phyloP scores from a whole-genome alignment of 805 yeast genomes.

The Candida ovalis region DNA sequence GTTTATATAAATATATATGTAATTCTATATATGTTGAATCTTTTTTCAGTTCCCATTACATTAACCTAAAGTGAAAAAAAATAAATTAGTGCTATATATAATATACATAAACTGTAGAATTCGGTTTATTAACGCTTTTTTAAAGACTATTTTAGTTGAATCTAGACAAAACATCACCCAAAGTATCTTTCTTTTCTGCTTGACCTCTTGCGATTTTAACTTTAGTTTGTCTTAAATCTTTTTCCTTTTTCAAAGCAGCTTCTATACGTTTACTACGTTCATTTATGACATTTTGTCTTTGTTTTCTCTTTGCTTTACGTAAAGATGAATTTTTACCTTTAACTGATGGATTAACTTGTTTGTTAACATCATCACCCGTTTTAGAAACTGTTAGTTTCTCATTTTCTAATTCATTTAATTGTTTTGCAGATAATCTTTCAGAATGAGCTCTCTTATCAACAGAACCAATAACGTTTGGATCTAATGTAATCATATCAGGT shows the following conservation, averaged over 20 bases:
- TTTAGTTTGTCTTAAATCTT: conserved; percentile 57
- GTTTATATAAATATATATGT: no score
- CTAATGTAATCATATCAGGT: conserved; percentile 89
- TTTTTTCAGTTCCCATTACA: no score
- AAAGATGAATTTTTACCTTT: conserved; percentile 81
- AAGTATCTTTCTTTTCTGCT: conserved; percentile 49
- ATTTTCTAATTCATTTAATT: conserved; percentile 41
- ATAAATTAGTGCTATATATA: no score
- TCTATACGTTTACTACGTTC: conserved; percentile 78
- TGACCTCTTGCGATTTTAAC: conserved; percentile 41
- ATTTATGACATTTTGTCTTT: conserved; percentile 79
- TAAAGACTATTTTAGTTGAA: conserved; percentile 39
- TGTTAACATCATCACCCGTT: conserved; percentile 45
- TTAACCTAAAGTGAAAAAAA: no score
- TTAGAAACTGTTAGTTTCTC: conserved; percentile 29
- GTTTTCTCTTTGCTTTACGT: conserved; percentile 77
- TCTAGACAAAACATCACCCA: conserved; percentile 48
- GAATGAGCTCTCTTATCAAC: conserved; percentile 68
- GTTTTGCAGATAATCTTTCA: conserved; percentile 61
- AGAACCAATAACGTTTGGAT: conserved; percentile 82
- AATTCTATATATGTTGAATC: no score
- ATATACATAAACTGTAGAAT: no score
- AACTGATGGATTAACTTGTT: conserved; percentile 61
- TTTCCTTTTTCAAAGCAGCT: conserved; percentile 69
- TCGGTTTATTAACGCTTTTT: no score